Conservation (phyloP, 1,284 basidiomycete genomes). For the Malassezia globosa region DNA sequence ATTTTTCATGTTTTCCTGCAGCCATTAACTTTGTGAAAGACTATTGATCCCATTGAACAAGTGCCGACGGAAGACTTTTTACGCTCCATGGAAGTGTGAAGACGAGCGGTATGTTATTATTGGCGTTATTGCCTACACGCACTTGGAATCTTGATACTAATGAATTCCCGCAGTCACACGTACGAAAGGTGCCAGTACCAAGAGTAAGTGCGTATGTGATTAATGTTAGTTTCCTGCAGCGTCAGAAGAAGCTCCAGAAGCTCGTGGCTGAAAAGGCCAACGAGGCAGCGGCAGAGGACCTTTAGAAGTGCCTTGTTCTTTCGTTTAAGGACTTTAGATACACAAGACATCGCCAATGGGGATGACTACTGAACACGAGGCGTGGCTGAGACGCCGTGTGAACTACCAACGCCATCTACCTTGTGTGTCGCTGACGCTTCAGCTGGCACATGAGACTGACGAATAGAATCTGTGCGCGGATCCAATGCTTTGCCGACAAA, state of each 20-base stretch:
- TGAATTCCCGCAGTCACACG: constrained; percentile 14
- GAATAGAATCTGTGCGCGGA: constrained; percentile 23
- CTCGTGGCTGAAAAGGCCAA: constrained; percentile 1
- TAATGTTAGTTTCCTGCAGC: constrained; percentile 13
- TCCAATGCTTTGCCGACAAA: constrained; percentile 37
- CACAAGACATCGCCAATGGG: too few relatives aligned
- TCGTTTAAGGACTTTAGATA: too few relatives aligned
- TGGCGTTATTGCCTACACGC: too few relatives aligned
- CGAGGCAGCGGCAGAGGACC: constrained; percentile 7
- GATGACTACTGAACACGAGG: constrained; percentile 12
- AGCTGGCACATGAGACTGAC: constrained; percentile 32
- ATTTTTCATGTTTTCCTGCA: too few relatives aligned
- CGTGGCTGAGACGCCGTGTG: constrained; percentile 18
- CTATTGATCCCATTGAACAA: constrained; percentile 72
- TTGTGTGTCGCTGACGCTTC: constrained; percentile 32
- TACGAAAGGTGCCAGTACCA: constrained; percentile 19
- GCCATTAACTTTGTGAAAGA: constrained; percentile 50
- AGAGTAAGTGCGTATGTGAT: constrained; percentile 6
- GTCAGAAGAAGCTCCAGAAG: constrained; percentile 14
- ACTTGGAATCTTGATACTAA: too few relatives aligned
- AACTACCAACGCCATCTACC: constrained; percentile 28
- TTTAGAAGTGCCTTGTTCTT: neutral
- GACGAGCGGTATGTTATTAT: constrained; percentile 58
- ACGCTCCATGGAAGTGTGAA: constrained; percentile 72
- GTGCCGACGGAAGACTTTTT: constrained; percentile 62